These are phyloP conservation scores for Colletotrichum sp. DNA, from an alignment of 2,329 filamentous ascomycete species.

Conservation along the genomic window DNA sequence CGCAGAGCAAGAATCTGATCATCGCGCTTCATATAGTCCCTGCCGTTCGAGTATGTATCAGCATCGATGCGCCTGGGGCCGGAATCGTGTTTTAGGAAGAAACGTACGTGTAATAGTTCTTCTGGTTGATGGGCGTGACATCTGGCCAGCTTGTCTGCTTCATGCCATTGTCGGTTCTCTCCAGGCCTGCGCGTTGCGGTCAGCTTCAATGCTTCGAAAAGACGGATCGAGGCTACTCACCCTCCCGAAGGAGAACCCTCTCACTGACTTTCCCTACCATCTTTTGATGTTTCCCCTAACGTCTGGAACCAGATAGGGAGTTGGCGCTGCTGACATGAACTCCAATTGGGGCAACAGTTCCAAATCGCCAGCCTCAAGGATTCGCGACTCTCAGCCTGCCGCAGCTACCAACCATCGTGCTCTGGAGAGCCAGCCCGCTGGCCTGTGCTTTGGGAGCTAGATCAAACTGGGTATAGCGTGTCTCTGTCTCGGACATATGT, in stretches of 20 bases:
- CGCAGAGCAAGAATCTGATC: constrained; percentile 92
- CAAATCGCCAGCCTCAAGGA: constrained; percentile 7
- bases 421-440: background rate
- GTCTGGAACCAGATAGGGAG: constrained; percentile 1
- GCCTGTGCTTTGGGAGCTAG: background rate
- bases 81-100: background rate
- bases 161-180: constrained; percentile 98
- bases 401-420: background rate
- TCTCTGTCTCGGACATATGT: background rate
- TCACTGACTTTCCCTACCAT: constrained; percentile 71
- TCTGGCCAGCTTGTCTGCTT: constrained; percentile 94
- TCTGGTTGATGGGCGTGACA: constrained; percentile 94
- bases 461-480: background rate
- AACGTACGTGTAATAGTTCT: constrained; percentile 96
- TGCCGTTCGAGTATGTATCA: constrained; percentile 42
- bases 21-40: constrained; percentile 97
- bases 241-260: constrained; percentile 67
- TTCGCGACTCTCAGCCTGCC: constrained; percentile 14
- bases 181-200: constrained; percentile 69
- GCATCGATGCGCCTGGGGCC: background rate
- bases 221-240: constrained; percentile 40
- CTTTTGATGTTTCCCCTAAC: constrained; percentile 29
- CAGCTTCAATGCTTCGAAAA: background rate
- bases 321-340: background rate
- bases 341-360: background rate